Percentiles rank a stretch among this genome's conserved stretches.
phyloP scores from a whole-genome alignment of 768 basidiomycete species.

The Lactifluus volemus region DNA sequence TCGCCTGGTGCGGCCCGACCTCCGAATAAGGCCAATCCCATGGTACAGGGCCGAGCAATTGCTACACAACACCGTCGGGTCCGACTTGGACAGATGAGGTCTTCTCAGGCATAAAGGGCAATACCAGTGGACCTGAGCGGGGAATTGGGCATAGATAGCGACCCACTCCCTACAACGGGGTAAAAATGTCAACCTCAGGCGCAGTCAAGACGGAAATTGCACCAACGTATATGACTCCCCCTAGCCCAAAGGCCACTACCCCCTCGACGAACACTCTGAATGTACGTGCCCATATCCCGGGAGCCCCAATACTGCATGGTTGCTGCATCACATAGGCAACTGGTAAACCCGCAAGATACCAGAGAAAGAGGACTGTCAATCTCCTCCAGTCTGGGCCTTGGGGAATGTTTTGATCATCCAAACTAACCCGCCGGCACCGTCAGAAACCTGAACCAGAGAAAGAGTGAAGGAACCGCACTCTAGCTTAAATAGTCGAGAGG shows the following conservation, averaged over 20 bases:
- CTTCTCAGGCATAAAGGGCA: neutral
- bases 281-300: conserved; percentile 2
- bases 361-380: neutral
- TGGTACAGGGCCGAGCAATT: too few relatives aligned
- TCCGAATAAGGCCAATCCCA: too few relatives aligned
- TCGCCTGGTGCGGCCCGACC: too few relatives aligned
- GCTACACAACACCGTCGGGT: neutral
- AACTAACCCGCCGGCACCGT: neutral
- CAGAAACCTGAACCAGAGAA: neutral
- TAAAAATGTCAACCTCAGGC: neutral
- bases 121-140: neutral
- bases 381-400: conserved; percentile 5
- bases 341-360: conserved; percentile 8
- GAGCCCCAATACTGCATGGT: neutral
- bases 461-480: neutral
- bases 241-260: conserved; percentile 6
- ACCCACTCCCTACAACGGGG: neutral
- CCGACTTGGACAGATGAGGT: neutral
- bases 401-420: neutral
- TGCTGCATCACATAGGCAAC: neutral
- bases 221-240: conserved; percentile 1
- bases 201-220: neutral
- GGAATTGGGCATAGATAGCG: neutral
- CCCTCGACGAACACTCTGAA: conserved; percentile 12
- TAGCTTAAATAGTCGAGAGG: conserved; percentile 4